phyloP scores from a whole-genome alignment of 1,284 basidiomycete genomes.

The Pseudozyma thailandica region DNA sequence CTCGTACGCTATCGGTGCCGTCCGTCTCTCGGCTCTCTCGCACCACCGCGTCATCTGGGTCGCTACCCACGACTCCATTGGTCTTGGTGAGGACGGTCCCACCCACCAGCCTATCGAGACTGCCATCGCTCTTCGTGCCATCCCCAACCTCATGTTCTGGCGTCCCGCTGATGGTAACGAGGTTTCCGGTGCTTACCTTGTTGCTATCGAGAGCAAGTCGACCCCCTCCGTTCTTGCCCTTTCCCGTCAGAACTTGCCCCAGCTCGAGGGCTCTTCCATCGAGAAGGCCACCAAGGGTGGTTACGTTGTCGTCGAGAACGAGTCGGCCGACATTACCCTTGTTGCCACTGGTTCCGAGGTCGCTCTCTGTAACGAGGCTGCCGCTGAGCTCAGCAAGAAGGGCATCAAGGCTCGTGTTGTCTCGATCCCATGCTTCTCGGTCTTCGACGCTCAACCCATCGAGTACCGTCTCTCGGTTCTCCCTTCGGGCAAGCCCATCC shows the following conservation, averaged over 20 bases:
- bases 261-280: slow-evolving; percentile 86
- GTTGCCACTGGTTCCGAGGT: slow-evolving; percentile 91
- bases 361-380: slow-evolving; percentile 84
- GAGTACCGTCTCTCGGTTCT: slow-evolving; percentile 86
- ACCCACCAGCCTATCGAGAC: slow-evolving; percentile 96
- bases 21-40: slow-evolving; percentile 88
- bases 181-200: slow-evolving; percentile 87
- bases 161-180: slow-evolving; percentile 93
- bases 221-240: slow-evolving; percentile 86
- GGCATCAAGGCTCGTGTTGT: slow-evolving; percentile 82
- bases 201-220: slow-evolving; percentile 77
- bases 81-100: slow-evolving; percentile 86
- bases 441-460: slow-evolving; percentile 84
- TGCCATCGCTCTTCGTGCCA: slow-evolving; percentile 84
- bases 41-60: slow-evolving; percentile 92
- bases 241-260: slow-evolving; percentile 90
- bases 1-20: slow-evolving; percentile 89
- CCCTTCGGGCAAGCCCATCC: slow-evolving; percentile 85
- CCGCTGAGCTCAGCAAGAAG: slow-evolving; percentile 76
- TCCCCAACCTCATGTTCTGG: slow-evolving; percentile 78
- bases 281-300: slow-evolving; percentile 86
- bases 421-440: slow-evolving; percentile 86
- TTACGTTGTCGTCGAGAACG: slow-evolving; percentile 85
- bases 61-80: slow-evolving; percentile 73
- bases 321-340: slow-evolving; percentile 81